phyloP scores from a whole-genome alignment of 1,139 yeast genomes.

The Pichia sp. region DNA sequence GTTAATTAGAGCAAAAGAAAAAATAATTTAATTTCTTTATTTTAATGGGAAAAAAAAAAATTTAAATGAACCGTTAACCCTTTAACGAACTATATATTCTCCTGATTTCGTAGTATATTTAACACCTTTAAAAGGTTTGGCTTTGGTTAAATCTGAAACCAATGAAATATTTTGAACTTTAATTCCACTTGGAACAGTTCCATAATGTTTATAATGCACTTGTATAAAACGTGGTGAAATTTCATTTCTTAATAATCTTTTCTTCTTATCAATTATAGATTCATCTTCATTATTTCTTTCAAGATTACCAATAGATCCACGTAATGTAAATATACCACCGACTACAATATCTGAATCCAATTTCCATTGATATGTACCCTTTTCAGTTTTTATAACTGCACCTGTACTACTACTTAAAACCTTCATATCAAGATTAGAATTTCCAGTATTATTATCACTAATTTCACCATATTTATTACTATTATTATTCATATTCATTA shows the following conservation, averaged over 20 bases:
- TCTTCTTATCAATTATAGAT: not conserved
- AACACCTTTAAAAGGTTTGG: slow-evolving; percentile 88
- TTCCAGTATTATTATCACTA: slow-evolving; percentile 3
- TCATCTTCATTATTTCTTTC: not conserved
- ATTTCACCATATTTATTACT: slow-evolving; percentile 17
- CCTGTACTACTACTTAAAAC: slow-evolving; percentile 64
- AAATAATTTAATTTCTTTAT: no score
- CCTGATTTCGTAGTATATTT: slow-evolving; percentile 69
- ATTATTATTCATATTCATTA: slow-evolving; percentile 3
- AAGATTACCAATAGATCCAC: slow-evolving; percentile 39
- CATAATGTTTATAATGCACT: slow-evolving; percentile 55
- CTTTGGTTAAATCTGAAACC: slow-evolving; percentile 57
- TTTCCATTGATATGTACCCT: slow-evolving; percentile 65
- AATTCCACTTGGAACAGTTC: slow-evolving; percentile 71
- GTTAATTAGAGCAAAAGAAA: no score
- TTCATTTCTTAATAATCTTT: not conserved
- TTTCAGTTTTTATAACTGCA: slow-evolving; percentile 51
- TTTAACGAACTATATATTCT: slow-evolving; percentile 45
- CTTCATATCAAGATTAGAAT: slow-evolving; percentile 27
- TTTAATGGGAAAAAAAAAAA: no score
- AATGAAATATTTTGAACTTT: slow-evolving; percentile 64
- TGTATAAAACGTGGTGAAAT: slow-evolving; percentile 44
- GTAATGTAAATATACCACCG: slow-evolving; percentile 64
- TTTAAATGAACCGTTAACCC: no score
- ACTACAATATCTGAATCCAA: slow-evolving; percentile 53